Evolutionary conservation across 2,329 filamentous ascomycete genomes (phyloP).

Genomic region (Paecilomyces fulvus): DNA sequence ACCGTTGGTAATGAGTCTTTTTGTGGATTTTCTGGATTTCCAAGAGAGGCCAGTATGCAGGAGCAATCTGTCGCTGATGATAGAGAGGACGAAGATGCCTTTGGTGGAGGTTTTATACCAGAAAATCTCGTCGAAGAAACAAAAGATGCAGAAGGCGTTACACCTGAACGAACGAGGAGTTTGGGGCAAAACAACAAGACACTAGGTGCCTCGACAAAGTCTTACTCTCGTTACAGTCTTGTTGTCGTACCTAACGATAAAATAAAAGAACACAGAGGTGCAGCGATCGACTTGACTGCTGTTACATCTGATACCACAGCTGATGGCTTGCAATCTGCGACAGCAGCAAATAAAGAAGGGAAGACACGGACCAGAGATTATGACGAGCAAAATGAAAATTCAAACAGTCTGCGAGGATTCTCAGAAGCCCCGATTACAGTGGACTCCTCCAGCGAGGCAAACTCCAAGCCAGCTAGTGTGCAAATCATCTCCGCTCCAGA

Average conservation of each 20-base stretch:
- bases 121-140: conserved; percentile 8
- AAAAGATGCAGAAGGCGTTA: neutral
- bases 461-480: conserved; percentile 17
- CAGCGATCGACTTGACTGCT: neutral
- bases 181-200: neutral
- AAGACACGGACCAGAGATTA: neutral
- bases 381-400: no score
- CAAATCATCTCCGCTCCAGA: conserved; percentile 15
- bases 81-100: neutral
- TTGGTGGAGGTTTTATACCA: conserved; percentile 20
- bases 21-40: neutral
- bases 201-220: conserved; percentile 1
- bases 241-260: conserved; percentile 20
- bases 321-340: neutral
- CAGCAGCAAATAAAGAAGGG: neutral
- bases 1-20: neutral
- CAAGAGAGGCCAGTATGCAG: neutral
- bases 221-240: conserved; percentile 18
- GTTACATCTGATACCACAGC: neutral
- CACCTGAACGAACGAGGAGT: conserved; percentile 3
- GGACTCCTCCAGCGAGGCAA: conserved; percentile 16
- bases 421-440: conserved; percentile 16
- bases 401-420: conserved; percentile 7
- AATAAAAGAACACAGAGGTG: neutral
- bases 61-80: neutral